phyloP scores from a whole-genome alignment of 2,329 filamentous ascomycete genomes.

The Cytospora paraplurivora region DNA sequence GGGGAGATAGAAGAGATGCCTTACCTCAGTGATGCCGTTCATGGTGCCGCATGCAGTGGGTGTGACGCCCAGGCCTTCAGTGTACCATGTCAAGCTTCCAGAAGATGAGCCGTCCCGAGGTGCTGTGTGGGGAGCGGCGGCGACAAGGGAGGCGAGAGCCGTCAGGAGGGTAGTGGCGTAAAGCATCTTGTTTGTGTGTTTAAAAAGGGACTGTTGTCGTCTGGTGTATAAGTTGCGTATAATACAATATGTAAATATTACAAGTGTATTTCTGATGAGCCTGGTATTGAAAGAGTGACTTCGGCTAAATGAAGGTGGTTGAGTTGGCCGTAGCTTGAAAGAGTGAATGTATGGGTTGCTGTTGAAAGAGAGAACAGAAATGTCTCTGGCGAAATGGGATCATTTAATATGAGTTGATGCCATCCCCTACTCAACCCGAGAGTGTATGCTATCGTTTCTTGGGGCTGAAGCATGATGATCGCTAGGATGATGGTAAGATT shows the following conservation, averaged over 20 bases:
- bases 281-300: conserved; percentile 19
- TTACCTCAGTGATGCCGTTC: conserved; percentile 10
- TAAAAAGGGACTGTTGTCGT: background rate
- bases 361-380: conserved; percentile 3
- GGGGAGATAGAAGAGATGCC: background rate
- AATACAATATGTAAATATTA: background rate
- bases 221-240: conserved; percentile 1
- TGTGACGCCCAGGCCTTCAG: conserved; percentile 16
- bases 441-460: background rate
- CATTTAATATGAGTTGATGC: conserved; percentile 6
- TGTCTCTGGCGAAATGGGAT: conserved; percentile 1
- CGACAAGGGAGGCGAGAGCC: conserved; percentile 15
- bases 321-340: conserved; percentile 4
- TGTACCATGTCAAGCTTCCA: conserved; percentile 25
- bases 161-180: conserved; percentile 13
- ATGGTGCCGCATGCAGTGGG: conserved; percentile 22
- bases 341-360: conserved; percentile 7
- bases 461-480: background rate
- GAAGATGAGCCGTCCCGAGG: conserved; percentile 3
- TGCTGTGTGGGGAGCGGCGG: conserved; percentile 13
- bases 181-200: conserved; percentile 12
- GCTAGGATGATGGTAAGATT: background rate
- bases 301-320: conserved; percentile 13
- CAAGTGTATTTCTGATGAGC: background rate
- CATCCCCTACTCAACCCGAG: background rate